A percentile compares a stretch with the other conserved stretches of the same genome.
These are phyloP conservation scores for Pythium apleroticum DNA, from an alignment of 352 stramenopile genomes.

Conservation along the genomic window DNA sequence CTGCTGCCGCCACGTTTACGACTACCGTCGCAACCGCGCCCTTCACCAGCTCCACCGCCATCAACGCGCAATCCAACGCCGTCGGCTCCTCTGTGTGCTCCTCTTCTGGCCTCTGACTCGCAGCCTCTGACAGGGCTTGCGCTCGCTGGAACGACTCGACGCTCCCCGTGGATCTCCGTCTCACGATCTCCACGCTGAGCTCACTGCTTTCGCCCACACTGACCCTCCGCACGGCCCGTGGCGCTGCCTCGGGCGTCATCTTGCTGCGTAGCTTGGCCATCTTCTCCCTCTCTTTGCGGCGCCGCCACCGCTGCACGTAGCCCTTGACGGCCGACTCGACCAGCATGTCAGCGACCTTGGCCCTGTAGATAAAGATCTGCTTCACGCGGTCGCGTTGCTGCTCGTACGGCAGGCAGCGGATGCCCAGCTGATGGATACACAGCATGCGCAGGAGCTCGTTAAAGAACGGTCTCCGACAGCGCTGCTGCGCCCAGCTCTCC, in stretches of 20 bases:
- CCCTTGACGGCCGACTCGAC: conserved; percentile 66
- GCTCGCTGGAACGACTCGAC: neutral
- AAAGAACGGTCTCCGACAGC: conserved; percentile 59
- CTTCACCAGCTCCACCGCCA: neutral
- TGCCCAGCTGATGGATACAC: conserved; percentile 82
- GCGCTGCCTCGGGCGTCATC: conserved; percentile 28
- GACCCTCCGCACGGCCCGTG: neutral
- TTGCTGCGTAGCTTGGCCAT: conserved; percentile 16
- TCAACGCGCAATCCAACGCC: neutral
- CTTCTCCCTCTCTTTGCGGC: conserved; percentile 26
- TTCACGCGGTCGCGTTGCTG: conserved; percentile 81
- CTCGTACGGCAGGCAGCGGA: conserved; percentile 75
- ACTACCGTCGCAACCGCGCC: neutral
- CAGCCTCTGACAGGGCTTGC: neutral
- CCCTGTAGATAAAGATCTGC: conserved; percentile 82
- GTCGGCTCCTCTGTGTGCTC: neutral
- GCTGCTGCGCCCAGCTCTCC: conserved; percentile 28
- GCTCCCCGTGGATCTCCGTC: neutral
- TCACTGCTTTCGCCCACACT: neutral
- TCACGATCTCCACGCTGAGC: neutral
- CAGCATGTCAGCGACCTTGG: conserved; percentile 75
- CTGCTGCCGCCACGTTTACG: neutral
- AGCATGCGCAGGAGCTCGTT: conserved; percentile 74
- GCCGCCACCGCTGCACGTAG: conserved; percentile 61
- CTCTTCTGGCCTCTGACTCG: neutral